Percentiles rank a stretch among this genome's conserved stretches.
Conservation (phyloP, 345 rosid genomes). For the Sisymbrium altissimum region DNA sequence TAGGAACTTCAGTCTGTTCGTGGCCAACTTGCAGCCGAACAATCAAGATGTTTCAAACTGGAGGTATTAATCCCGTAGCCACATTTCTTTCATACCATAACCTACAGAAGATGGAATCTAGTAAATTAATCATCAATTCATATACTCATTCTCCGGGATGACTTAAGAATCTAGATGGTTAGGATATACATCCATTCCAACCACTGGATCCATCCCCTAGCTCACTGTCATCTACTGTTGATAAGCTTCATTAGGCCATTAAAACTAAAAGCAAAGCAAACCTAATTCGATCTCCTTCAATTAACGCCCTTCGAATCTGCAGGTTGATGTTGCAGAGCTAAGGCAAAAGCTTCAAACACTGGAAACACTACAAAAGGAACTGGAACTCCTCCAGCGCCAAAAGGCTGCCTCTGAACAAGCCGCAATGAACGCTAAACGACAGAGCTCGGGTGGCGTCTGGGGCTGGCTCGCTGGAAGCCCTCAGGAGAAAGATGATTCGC, state of each 20-base stretch:
- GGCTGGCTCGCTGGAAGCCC: slow-evolving; percentile 95
- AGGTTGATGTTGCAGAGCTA: slow-evolving; percentile 97
- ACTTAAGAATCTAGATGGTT: background rate
- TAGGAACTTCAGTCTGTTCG: slow-evolving; percentile 98
- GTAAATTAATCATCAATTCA: background rate
- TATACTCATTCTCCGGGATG: background rate
- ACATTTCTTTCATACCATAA: slow-evolving; percentile 1
- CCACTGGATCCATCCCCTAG: background rate
- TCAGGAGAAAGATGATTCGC: slow-evolving; percentile 36
- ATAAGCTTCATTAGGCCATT: background rate
- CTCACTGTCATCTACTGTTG: background rate
- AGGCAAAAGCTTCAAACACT: slow-evolving; percentile 87
- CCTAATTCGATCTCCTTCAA: background rate
- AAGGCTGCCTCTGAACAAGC: slow-evolving; percentile 97
- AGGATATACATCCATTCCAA: background rate
- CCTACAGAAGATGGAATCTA: no score
- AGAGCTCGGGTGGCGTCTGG: slow-evolving; percentile 93
- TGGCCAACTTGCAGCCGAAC: slow-evolving; percentile 93
- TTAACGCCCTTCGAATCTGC: slow-evolving; percentile 8
- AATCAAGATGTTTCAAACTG: slow-evolving; percentile 93
- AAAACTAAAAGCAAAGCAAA: background rate
- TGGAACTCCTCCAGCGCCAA: slow-evolving; percentile 88
- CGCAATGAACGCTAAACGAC: slow-evolving; percentile 63
- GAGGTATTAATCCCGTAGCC: slow-evolving; percentile 54
- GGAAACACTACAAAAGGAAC: slow-evolving; percentile 86